Base-by-base conservation (phyloP, 2,329 filamentous ascomycete genomes). In the Cladosporium sp. region DNA sequence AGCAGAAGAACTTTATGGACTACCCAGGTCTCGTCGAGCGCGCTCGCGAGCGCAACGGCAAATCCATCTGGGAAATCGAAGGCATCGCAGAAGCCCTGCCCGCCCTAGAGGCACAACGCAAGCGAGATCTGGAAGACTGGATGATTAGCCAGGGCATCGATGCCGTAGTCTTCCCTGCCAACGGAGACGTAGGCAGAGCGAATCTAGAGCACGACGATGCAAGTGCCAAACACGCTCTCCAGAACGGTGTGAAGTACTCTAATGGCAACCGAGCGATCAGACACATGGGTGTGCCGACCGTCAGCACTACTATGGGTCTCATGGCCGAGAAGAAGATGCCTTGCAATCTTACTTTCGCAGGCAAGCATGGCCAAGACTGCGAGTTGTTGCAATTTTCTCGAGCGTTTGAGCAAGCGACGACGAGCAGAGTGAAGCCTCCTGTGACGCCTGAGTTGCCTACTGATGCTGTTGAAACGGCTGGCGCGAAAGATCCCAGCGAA, bases 221-320 rank as follows among this genome's bases (percentile, higher is more conserved):
- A n/a, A 73, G 70, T 30, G 69, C 79, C 14, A 65, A 70, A 11
- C 76, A 81, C 64, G 80, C 80, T 4, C 76, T 81, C 65, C 77
- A 76, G 30, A 84, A 86, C 57, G 85, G 85, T 0, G 79, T 86
- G 5, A 80, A 79, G 48, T 86, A 86, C 65, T 81, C 79, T 0
- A 84, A 86, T 63, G 84, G 84, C 0, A 85, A 85, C 60, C 75
- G 83, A 1, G 82, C 81, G 0, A 75, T 87, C 1, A 76, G 84
- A 13, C 84, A 86, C 61, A 74, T 85, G 0, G 85, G 85, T 0
- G 79, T 87, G 0, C 85, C 85, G 0, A 84, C 82, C 0, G 78
- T 87, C 1, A 83, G 79, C 0, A 82, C 86, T 0, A 80, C 83
- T 0, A 86, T 86, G 84, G 84, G 84, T 0, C 65, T 78, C 0